phyloP scores from a whole-genome alignment of 208 protist species.

The Leishmania turanica region DNA sequence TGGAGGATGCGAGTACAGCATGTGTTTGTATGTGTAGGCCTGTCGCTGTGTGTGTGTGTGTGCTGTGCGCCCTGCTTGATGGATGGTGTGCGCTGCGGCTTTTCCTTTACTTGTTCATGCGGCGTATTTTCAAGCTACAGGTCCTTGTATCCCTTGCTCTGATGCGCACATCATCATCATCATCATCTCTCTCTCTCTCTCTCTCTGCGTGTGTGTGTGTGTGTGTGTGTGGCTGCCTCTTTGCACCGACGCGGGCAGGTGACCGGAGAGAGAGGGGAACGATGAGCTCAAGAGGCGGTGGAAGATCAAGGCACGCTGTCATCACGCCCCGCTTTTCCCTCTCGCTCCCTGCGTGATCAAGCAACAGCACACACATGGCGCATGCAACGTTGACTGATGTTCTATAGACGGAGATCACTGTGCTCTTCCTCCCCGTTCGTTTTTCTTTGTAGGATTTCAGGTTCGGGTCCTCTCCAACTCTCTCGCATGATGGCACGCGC shows the following conservation, averaged over 20 bases:
- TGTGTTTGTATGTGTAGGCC: neutral
- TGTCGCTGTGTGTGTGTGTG: neutral
- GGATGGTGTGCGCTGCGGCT: neutral
- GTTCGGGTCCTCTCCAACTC: neutral
- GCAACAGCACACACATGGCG: neutral
- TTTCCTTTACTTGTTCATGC: neutral
- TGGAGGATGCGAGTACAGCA: neutral
- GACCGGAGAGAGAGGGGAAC: neutral
- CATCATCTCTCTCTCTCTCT: neutral
- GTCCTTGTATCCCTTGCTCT: neutral
- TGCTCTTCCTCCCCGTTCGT: neutral
- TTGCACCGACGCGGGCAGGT: neutral
- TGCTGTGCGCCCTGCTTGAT: neutral
- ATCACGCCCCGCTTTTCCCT: neutral
- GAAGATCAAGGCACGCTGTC: neutral
- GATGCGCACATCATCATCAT: neutral
- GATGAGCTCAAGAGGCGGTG: neutral
- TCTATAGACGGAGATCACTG: conserved; percentile 16
- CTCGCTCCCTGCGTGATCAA: neutral
- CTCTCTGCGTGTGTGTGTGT: too few species aligned
- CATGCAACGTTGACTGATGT: conserved; percentile 9
- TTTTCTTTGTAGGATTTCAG: neutral
- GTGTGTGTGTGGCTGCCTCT: neutral
- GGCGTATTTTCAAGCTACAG: neutral
- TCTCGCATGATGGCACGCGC: neutral